Percentiles rank a stretch among this genome's conserved stretches.
Evolutionary conservation across 1,284 basidiomycete genomes (phyloP).

Genomic region (Ustilago vetiveriae): DNA sequence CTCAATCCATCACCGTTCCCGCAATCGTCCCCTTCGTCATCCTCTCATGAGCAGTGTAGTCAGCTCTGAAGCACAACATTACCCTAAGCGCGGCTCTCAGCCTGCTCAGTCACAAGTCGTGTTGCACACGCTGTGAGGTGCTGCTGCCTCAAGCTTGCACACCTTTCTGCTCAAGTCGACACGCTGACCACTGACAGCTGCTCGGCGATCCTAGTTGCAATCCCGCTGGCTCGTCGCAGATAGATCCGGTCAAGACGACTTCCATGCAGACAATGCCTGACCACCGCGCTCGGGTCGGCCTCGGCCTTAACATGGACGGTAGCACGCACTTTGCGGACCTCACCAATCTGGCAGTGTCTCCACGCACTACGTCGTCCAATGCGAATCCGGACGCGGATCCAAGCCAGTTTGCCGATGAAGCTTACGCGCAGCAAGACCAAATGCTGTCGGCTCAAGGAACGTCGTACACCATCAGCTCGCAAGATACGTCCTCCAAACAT

Average conservation of each 20-base stretch:
- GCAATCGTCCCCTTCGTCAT: not conserved
- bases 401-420: not conserved
- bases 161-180: not conserved
- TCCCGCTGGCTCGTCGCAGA: too few species aligned
- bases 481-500: constrained; percentile 19
- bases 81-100: not conserved
- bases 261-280: constrained; percentile 6
- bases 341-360: constrained; percentile 20
- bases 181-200: too few species aligned
- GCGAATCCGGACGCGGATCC: not conserved
- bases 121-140: not conserved
- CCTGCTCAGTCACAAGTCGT: not conserved
- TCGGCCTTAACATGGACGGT: constrained; percentile 27
- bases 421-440: constrained; percentile 1
- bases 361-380: constrained; percentile 3
- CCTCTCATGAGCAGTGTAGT: not conserved
- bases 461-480: constrained; percentile 13
- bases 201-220: too few species aligned
- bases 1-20: not conserved
- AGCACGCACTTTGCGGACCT: constrained; percentile 34
- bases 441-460: constrained; percentile 1
- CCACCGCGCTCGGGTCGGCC: constrained; percentile 11
- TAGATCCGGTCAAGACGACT: too few species aligned
- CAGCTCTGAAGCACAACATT: not conserved
- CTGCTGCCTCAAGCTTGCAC: not conserved